Percentiles rank a stretch among this genome's conserved stretches.
Evolutionary conservation across 2,329 filamentous ascomycete genomes (phyloP).

Genomic region (Botryosphaeria agaves): DNA sequence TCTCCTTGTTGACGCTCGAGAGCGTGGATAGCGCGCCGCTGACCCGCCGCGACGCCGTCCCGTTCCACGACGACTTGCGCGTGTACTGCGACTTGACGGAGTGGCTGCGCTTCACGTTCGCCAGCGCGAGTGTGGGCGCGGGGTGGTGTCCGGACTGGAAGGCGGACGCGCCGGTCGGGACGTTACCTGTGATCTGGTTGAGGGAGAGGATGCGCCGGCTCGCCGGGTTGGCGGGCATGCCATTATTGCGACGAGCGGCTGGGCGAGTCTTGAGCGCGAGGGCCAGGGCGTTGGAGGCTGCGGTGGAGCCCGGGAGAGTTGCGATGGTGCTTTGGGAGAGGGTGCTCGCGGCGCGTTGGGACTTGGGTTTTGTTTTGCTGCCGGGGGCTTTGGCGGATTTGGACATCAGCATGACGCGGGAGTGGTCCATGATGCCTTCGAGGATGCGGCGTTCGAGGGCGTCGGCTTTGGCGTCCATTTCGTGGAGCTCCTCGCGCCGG

Average conservation of each 20-base stretch:
- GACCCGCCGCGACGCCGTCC: conserved; percentile 10
- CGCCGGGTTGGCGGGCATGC: conserved; percentile 16
- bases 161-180: conserved; percentile 28
- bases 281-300: conserved; percentile 14
- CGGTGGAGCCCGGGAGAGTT: neutral
- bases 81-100: conserved; percentile 15
- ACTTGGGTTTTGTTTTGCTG: conserved; percentile 18
- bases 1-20: conserved; percentile 28
- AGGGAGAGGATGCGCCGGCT: conserved; percentile 71
- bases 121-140: conserved; percentile 8
- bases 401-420: conserved; percentile 69
- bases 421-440: conserved; percentile 92
- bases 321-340: conserved; percentile 4
- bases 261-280: conserved; percentile 34
- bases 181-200: conserved; percentile 73
- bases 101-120: conserved; percentile 20
- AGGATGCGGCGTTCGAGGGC: conserved; percentile 80
- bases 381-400: conserved; percentile 32
- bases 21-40: no score
- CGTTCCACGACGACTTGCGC: conserved; percentile 16
- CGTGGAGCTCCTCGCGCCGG: conserved; percentile 74
- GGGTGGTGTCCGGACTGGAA: no score
- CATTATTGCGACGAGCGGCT: conserved; percentile 20
- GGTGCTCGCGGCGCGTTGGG: neutral
- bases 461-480: conserved; percentile 83